Percentiles rank a stretch among this genome's conserved stretches.
These are phyloP conservation scores for Agaricus blazei DNA, from an alignment of 768 basidiomycete genomes.

Conservation along the genomic window DNA sequence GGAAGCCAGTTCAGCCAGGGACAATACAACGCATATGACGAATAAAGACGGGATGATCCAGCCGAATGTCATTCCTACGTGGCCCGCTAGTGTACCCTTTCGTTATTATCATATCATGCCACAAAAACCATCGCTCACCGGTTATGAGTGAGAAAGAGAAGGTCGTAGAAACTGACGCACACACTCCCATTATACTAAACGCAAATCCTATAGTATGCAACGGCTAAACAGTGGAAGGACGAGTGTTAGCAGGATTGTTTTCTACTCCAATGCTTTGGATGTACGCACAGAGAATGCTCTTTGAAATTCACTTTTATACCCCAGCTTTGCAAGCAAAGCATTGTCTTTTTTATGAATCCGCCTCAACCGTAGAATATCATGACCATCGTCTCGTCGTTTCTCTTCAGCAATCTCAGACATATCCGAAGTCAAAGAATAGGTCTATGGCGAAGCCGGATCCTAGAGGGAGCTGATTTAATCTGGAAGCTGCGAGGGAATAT, in stretches of 20 bases:
- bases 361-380: neutral
- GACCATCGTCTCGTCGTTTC: neutral
- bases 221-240: conserved; percentile 23
- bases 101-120: neutral
- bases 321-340: conserved; percentile 33
- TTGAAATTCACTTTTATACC: conserved; percentile 54
- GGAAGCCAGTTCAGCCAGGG: conserved; percentile 52
- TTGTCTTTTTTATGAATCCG: conserved; percentile 1
- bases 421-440: neutral
- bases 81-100: conserved; percentile 37
- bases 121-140: conserved; percentile 27
- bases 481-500: too few relatives aligned
- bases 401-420: neutral
- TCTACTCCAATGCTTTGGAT: neutral
- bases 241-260: neutral
- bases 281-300: conserved; percentile 50
- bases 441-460: too few relatives aligned
- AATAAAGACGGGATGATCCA: conserved; percentile 58
- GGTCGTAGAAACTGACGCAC: conserved; percentile 50
- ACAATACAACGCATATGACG: conserved; percentile 50
- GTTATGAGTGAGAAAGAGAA: conserved; percentile 46
- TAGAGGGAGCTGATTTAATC: too few relatives aligned
- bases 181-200: conserved; percentile 58
- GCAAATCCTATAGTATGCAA: conserved; percentile 51
- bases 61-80: conserved; percentile 64